Evolutionary conservation across 208 protist genomes (phyloP), one percentile per base, ranked within the genome.

Genomic region (Leishmania mexicana): DNA sequence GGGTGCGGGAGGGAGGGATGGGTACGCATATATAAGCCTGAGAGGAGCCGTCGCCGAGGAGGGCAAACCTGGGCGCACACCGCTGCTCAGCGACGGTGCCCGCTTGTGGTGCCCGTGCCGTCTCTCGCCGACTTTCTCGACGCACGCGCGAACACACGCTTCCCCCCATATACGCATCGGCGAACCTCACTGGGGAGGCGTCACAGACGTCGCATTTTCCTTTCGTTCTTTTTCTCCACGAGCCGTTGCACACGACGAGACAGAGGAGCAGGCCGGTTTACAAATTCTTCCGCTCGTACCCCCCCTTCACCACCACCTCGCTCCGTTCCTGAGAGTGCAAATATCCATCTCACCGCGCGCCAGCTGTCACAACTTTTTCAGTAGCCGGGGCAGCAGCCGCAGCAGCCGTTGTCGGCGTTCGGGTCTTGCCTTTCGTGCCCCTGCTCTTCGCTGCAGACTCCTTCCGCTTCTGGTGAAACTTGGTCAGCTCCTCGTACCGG

Each of bases 401-500:
- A n/a, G n/a, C 10, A 51, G 40, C 40, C 8, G 11, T 45, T 17
- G 3, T 49, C 67, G 11, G 13, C 21, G 40, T 31, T 31, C 2
- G 8, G 17, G 67, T 38, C 5, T 6, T 49, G 21, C 40, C 67
- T 31, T 73, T 49, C 21, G 35, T 40, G 40, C 40, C 40, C 24
- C 62, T 35, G 13, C 4, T 10, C 31, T 11, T n/a, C 62, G 31
- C 62, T 8, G 15, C 62, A 28, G 42, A 53, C 58, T 7, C 28
- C 62, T 81, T 45, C n/a, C n/a, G 53, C 47, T 51, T n/a, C 77
- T 84, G 35, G 77, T 81, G 81, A 58, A 51, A 21, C 62, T 62
- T 54, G 4, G 24, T 53, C 60, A 81, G 68, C 60, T 75, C 76
- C 64, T 83, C 73, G 45, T 81, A 87, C 40, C 76, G 85, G 28